phyloP scores from a whole-genome alignment of 2,329 filamentous ascomycete genomes.

The Diaporthe velutina region DNA sequence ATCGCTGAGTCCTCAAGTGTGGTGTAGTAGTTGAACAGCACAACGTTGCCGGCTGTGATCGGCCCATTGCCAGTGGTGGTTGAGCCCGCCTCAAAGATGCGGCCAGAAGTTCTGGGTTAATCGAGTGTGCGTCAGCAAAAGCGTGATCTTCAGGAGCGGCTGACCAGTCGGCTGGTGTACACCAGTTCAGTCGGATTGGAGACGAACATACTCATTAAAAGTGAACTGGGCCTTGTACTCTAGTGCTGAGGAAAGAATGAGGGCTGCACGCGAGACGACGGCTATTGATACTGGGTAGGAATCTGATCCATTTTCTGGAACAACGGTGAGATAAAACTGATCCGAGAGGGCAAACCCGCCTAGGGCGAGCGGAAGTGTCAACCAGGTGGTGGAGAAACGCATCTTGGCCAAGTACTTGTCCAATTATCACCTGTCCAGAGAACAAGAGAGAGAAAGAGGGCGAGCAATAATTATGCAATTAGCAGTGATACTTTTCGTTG shows the following conservation, averaged over 20 bases:
- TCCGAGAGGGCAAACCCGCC: background rate
- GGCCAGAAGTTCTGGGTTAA: conserved; percentile 4
- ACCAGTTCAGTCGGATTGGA: background rate
- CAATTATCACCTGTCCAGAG: background rate
- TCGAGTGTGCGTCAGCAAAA: background rate
- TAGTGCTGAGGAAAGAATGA: conserved; percentile 26
- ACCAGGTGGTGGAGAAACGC: background rate
- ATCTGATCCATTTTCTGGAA: conserved; percentile 9
- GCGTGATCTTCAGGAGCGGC: no score
- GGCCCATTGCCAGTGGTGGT: conserved; percentile 18
- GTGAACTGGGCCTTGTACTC: conserved; percentile 16
- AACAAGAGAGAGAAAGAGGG: background rate
- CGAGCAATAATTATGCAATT: background rate
- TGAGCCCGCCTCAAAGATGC: conserved; percentile 14
- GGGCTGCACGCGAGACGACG: conserved; percentile 17
- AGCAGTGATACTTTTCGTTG: background rate
- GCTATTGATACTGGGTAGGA: conserved; percentile 23
- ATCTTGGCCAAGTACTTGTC: background rate
- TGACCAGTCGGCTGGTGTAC: background rate
- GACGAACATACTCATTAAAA: background rate
- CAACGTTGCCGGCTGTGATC: conserved; percentile 8
- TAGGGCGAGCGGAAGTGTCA: background rate
- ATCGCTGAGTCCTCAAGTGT: background rate
- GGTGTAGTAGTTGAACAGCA: conserved; percentile 26
- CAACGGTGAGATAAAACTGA: conserved; percentile 11